A percentile compares a stretch with the other conserved stretches of the same genome.
Evolutionary conservation across 257 asterid genomes (phyloP).

Genomic region (Ligustrum vulgare): DNA sequence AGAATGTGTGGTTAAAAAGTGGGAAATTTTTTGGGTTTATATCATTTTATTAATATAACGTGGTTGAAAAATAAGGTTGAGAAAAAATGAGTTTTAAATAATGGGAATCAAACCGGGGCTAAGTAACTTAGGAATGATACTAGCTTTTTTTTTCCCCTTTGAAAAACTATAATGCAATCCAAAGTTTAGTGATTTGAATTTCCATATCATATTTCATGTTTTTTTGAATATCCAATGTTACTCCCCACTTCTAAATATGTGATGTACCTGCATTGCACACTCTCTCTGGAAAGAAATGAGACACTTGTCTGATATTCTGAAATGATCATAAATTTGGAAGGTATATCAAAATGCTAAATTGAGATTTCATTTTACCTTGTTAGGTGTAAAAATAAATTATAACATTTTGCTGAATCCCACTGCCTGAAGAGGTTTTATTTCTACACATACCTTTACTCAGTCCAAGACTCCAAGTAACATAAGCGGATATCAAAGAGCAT

Average conservation of each 20-base stretch:
- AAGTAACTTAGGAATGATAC: slow-evolving; percentile 7
- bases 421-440: not conserved
- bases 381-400: not conserved
- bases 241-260: not conserved
- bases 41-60: too few species aligned
- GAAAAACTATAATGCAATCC: not conserved
- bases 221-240: not conserved
- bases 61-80: too few species aligned
- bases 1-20: too few species aligned
- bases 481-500: not conserved
- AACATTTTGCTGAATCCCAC: not conserved
- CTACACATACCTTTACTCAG: not conserved
- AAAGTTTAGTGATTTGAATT: not conserved
- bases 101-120: too few species aligned
- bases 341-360: not conserved
- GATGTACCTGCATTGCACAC: not conserved
- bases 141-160: not conserved
- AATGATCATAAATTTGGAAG: not conserved
- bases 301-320: not conserved
- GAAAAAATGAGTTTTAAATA: too few species aligned
- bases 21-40: too few species aligned
- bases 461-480: not conserved
- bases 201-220: not conserved
- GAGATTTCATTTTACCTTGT: not conserved
- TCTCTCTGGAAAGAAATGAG: not conserved